Base-by-base conservation (phyloP, 495 filamentous ascomycete genomes). In the Haplographium delicatum region DNA sequence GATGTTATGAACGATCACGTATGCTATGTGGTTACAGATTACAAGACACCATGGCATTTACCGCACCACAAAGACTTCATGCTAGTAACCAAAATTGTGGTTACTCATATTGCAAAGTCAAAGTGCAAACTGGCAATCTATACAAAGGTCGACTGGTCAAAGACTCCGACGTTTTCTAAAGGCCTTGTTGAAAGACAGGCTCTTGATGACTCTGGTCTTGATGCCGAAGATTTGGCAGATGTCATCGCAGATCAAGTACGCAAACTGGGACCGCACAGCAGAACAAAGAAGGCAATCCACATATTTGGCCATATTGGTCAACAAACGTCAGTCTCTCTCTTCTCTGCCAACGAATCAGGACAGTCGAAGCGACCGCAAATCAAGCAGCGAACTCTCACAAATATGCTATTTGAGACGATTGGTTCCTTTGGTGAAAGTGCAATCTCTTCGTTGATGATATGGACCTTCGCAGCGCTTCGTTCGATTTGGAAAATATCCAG, bases 1-100 rank as follows among this genome's bases (percentile, higher is more conserved):
- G 93, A 98, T 47, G 76, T 95, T 18, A 79, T 87, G 58, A 95
- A 91, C 65, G 94, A 97, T 55, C 91, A 97, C 63, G 75, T 97
- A 37, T 96, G 90, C 64, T 98, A 98, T 65, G 89, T 96, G 31
- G 78, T 97, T 39, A 89, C 88, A 11, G 88, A 96, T 62, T 81
- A 81, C 53, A 89, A 88, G 59, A 86, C 81, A 0, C 90, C 91
- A 1, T 96, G 89, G 89, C 88, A 95, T 70, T 76, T 97, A 15
- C 93, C 94, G 2, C 78, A 88, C 64, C 73, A 77, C 39, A 76
- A 86, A 27, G 75, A 81, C 22, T 96, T 96, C 68, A 82, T 85
- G 59, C 72, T 97, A 26, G 80, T 91, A 25, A 91, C 80, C 53
- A 96, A 96, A 69, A 81, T 96, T 46, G 89, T 95, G 40, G 95